Base-by-base conservation (phyloP, 805 yeast genomes). In the Yarrowia bubula region DNA sequence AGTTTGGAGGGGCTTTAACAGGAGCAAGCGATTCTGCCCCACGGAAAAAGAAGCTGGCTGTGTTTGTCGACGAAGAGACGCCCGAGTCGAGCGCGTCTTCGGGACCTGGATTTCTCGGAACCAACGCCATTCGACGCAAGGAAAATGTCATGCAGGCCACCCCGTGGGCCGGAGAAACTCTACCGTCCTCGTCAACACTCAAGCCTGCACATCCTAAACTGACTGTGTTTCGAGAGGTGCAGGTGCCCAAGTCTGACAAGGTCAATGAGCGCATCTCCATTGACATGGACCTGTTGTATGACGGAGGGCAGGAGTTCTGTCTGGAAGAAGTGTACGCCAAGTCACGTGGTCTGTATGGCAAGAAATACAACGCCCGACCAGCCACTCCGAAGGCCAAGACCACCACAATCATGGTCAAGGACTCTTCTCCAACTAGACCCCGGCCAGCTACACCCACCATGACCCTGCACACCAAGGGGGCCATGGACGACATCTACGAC, bases 391-490 rank as follows among this genome's bases (percentile, higher is more conserved):
- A 38, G 35, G 43, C 48, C 8, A 53, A 33, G 51, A 57, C 53
- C 28, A 53, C 35, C 22, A 46, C 51, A 15, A 48, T 37, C 39
- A 35, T 42, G 65, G 39, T 65, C 31, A 65, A 47, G 58, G 57
- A 57, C 2, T 47, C 38, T 31, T 37, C 55, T 3, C 47, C 55
- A 6, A 28, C 65, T 1, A 10, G 37, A 0, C 46, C 46, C 4
- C 37, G 57, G 3, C 65, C 65, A 6, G 57, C 65, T 10, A 88
- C 96, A 0, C 96, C 96, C 0, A 91, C 97, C 0, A 81, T 88
- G 68, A 92, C 97, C 0, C 76, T 87, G 71, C 87, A 82, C 72
- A 88, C 96, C 0, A 84, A 85, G 60, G 84, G 86, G 70, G 93
- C 96, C 1, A 82, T 85, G 65, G 83, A 84, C 64, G 97, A 90